These are phyloP conservation scores for Blastocrithidia nonstop DNA, from an alignment of 208 protist species.

Conservation along the genomic window DNA sequence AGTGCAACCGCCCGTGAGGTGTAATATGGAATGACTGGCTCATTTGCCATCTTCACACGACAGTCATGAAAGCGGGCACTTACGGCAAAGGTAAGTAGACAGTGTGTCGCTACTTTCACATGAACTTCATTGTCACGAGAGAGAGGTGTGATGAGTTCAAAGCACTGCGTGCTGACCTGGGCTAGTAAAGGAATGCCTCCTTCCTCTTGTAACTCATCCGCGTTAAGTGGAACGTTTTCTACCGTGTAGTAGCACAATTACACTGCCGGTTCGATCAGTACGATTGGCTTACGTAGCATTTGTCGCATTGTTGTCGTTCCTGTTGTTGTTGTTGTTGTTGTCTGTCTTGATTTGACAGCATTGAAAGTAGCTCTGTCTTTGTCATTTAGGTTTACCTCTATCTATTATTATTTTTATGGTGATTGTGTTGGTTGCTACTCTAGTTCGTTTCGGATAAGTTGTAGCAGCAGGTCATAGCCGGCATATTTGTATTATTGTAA, in stretches of 20 bases:
- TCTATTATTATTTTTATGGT: no score
- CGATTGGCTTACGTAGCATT: constrained; percentile 50
- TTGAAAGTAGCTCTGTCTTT: no score
- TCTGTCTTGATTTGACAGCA: no score
- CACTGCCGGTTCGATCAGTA: constrained; percentile 64
- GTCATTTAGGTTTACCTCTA: no score
- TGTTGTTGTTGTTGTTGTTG: no score
- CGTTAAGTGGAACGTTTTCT: constrained; percentile 82
- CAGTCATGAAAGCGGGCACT: constrained; percentile 60
- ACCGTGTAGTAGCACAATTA: constrained; percentile 86
- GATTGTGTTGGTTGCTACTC: no score
- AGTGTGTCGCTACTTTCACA: constrained; percentile 39
- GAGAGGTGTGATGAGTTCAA: constrained; percentile 42
- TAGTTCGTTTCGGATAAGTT: constrained; percentile 59
- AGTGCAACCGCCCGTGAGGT: constrained; percentile 44
- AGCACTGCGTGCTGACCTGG: constrained; percentile 44
- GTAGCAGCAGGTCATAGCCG: constrained; percentile 82
- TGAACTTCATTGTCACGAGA: constrained; percentile 23
- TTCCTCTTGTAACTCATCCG: constrained; percentile 87
- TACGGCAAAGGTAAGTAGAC: constrained; percentile 71
- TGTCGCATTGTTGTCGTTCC: constrained; percentile 24
- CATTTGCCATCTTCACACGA: constrained; percentile 27
- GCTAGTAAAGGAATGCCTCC: constrained; percentile 75
- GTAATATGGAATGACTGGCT: constrained; percentile 34
- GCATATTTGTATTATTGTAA: constrained; percentile 90